Conservation (phyloP, 176 grass and related monocot genomes). For the Lolium rigidum region DNA sequence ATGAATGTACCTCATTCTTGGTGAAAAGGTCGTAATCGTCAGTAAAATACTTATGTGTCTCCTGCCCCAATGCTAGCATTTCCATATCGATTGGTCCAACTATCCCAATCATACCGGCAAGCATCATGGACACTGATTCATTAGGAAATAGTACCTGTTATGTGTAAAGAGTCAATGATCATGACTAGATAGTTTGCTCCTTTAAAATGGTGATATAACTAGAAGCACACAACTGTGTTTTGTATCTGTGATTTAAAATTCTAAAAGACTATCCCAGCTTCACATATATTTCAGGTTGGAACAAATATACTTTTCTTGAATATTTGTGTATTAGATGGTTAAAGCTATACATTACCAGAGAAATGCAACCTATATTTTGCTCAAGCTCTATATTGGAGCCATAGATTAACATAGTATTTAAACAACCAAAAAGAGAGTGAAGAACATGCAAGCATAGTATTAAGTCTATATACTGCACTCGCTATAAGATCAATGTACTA, state of each 20-base stretch:
- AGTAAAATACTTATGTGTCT: conserved; percentile 85
- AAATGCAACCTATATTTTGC: conserved; percentile 14
- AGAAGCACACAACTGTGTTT: conserved; percentile 27
- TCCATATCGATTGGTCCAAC: conserved; percentile 92
- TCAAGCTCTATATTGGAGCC: neutral
- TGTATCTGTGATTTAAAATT: neutral
- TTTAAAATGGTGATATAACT: conserved; percentile 32
- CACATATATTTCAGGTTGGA: neutral
- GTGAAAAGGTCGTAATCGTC: conserved; percentile 79
- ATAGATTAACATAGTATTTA: conserved; percentile 27
- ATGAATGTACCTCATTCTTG: conserved; percentile 75
- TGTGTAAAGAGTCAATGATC: conserved; percentile 21
- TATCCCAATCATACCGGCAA: conserved; percentile 80
- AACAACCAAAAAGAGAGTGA: neutral
- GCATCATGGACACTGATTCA: conserved; percentile 75
- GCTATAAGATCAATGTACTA: neutral
- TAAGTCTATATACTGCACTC: neutral
- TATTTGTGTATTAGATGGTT: neutral
- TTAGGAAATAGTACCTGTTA: conserved; percentile 96
- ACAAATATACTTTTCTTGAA: neutral
- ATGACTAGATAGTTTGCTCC: neutral
- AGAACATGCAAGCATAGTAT: neutral
- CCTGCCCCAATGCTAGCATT: conserved; percentile 80
- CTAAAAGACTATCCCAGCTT: neutral
- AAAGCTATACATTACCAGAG: neutral